Base-by-base conservation (phyloP, 139 green algal genomes). In the Eudorina sp. region DNA sequence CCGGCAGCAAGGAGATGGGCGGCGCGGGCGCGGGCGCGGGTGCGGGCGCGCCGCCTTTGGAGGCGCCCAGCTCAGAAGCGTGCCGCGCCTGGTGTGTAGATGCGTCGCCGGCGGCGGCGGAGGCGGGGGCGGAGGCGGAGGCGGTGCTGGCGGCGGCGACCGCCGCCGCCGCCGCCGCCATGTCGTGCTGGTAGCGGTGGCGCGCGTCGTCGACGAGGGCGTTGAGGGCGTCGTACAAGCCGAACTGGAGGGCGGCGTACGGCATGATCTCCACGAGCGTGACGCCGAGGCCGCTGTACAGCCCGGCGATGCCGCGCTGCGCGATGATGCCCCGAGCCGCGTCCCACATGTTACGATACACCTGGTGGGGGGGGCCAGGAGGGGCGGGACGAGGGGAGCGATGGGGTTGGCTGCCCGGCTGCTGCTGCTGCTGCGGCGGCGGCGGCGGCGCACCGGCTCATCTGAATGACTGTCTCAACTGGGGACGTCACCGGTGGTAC, bases 191-290 rank as follows among this genome's bases (percentile, higher is more conserved):
- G 43, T 66, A 34, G 23, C 80, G n/a, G 8, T n/a, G 19, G 7
- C 80, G 43, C 0, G 62, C 81, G 6, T 40, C 64, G 45, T 87
- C 48, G 31, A 53, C 62, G 0, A 75, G 7, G 0, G 74, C 29
- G 53, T 96, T 98, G 53, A 99, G 95, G 0, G 69, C 84, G 68
- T 99, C 98, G 69, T 99, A 99, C 45, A 98, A 83, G 46, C 97
- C 97, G 93, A 99, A 99, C 90, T 99, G 97, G 53, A 99, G 89
- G 3, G 97, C 97, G 27, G 97, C 96, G 85, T 99, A 99, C 1
- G 98, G 98, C 68, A 99, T 95, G 83, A 99, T 99, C 90, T 99
- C 97, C 38, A 99, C 48, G 7, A 99, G 86, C 0, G 98, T 99
- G 0, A 98, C 92, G 0, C 93, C 93, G 16, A 99, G 83, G 13